A percentile compares a stretch with the other conserved stretches of the same genome.
phyloP scores from a whole-genome alignment of 2,329 filamentous ascomycete genomes.

The Pseudogymnoascus sp. region DNA sequence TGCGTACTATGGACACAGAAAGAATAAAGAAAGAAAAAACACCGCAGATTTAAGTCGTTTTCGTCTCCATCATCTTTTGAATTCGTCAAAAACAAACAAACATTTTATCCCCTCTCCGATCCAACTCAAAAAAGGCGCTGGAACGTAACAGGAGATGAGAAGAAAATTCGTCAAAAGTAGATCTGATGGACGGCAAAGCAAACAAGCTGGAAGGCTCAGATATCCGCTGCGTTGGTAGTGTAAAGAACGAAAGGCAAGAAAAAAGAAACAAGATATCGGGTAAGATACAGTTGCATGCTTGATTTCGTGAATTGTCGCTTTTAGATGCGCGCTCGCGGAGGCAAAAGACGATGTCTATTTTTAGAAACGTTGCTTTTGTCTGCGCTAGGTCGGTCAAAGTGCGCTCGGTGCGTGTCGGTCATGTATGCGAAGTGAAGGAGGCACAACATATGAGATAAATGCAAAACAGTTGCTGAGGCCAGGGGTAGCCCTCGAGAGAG shows the following conservation, averaged over 20 bases:
- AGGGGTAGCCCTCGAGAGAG: constrained; percentile 16
- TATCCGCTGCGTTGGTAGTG: not conserved
- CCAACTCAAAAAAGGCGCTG: not conserved
- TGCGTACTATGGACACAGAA: constrained; percentile 1
- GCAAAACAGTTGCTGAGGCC: constrained; percentile 15
- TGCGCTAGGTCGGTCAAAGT: not conserved
- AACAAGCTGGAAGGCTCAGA: constrained; percentile 5
- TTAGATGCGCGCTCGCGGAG: not conserved
- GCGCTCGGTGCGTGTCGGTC: not conserved
- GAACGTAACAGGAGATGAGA: constrained; percentile 3
- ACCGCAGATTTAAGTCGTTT: not conserved
- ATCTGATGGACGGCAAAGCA: not conserved
- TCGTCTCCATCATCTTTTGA: constrained; percentile 6
- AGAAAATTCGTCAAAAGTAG: constrained; percentile 3
- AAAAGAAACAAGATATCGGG: not conserved
- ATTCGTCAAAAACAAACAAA: constrained; percentile 4
- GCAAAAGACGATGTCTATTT: not conserved
- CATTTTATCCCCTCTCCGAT: not conserved
- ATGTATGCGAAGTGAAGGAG: constrained; percentile 5
- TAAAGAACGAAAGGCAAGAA: not conserved
- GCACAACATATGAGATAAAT: not conserved
- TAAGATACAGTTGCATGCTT: constrained; percentile 8
- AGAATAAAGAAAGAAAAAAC: not conserved
- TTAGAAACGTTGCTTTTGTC: not conserved
- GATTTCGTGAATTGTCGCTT: not conserved